Conservation (phyloP, 768 basidiomycete genomes). For the Leccinum subgranulosum region DNA sequence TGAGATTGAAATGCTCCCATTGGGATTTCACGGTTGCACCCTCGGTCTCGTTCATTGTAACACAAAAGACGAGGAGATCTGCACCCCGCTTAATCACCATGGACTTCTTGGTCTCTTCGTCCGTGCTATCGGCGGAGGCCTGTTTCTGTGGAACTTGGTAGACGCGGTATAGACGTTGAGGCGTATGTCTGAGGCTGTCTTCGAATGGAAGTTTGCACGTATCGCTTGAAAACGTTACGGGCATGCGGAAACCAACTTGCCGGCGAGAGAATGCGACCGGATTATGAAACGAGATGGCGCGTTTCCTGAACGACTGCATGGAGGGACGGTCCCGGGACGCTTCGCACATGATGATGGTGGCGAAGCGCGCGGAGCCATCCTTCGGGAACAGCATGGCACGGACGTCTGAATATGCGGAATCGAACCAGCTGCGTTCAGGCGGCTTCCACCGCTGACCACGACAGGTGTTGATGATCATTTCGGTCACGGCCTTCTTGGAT, state of each 20-base stretch:
- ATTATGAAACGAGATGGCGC: constrained; percentile 22
- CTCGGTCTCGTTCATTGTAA: constrained; percentile 2
- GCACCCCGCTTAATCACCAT: constrained; percentile 20
- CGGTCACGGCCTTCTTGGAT: constrained; percentile 22
- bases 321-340: background rate
- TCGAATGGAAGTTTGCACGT: constrained; percentile 22
- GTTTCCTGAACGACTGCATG: constrained; percentile 8
- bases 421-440: constrained; percentile 24
- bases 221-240: constrained; percentile 19
- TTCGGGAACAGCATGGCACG: constrained; percentile 22
- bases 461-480: constrained; percentile 20
- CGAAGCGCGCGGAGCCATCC: background rate
- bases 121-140: background rate
- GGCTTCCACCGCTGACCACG: constrained; percentile 27
- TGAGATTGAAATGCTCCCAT: constrained; percentile 26
- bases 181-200: constrained; percentile 4
- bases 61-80: constrained; percentile 27
- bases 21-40: constrained; percentile 10
- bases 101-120: constrained; percentile 8
- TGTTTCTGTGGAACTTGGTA: constrained; percentile 19
- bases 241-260: constrained; percentile 21
- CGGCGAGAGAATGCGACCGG: constrained; percentile 16
- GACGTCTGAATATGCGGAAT: constrained; percentile 26
- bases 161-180: constrained; percentile 16
- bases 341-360: constrained; percentile 28